Evolutionary conservation across 2,329 filamentous ascomycete genomes (phyloP), one percentile per base, ranked within the genome.

Genomic region (Hypomyces rosellus): DNA sequence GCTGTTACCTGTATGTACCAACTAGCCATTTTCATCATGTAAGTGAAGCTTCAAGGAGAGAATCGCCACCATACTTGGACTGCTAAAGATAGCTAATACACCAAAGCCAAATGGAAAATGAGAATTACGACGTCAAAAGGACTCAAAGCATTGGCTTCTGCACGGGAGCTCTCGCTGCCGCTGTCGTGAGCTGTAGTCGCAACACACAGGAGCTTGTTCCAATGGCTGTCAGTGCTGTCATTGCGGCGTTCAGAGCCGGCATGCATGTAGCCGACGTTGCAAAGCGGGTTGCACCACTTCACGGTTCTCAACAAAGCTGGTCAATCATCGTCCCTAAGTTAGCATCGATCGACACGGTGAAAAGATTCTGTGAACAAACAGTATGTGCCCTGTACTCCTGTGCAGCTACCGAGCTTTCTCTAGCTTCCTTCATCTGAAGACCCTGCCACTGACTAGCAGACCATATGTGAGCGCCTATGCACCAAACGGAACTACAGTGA

Each of bases 381-480:
- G 38, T 41, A 20, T 1, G 38, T 41, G 5, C 6, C 14, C 7
- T 38, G 36, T n/a, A 11, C 9, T 38, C 13, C 14, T 12, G 6
- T 16, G 36, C 16, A n/a, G 14, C 36, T 16, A 38, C 36, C 2
- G 16, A 38, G 36, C 36, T n/a, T 38, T 38, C 12, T 16, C 38
- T 41, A n/a, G 20, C 15, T 42, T 38, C 3, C 14, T 46, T 11
- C 30, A 33, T 1, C 11, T 22, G 2, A 37, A 52, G 47, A n/a
- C 37, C 16, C 42, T 52, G 25, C 46, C 50, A 11, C 20, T 42
- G 15, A 45, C 43, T 12, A 49, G 42, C 38, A 49, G 20, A 16
- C 50, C 50, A 6, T 52, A 52, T 30, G 33, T 52, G 16, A 49
- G 46, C 16, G 50, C 50, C 7, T 52, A 46, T 25, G 46, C 50